Evolutionary conservation across 768 basidiomycete genomes (phyloP).

Genomic region (Lactarius hengduanensis): DNA sequence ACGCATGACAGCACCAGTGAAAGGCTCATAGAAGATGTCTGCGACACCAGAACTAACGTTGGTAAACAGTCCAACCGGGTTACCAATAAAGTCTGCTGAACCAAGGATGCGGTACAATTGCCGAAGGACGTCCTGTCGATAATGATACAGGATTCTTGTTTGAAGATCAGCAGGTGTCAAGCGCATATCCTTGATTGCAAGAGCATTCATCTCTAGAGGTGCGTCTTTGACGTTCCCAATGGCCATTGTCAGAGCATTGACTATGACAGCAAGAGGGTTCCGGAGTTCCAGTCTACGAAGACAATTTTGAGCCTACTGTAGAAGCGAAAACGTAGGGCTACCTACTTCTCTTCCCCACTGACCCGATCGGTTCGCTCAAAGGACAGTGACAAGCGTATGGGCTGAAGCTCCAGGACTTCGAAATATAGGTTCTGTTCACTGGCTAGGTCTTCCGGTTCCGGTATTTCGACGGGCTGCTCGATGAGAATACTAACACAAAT

Average conservation of each 20-base stretch:
- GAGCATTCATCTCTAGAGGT: constrained; percentile 88
- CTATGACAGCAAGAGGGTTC: constrained; percentile 88
- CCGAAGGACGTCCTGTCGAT: constrained; percentile 87
- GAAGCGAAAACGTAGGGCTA: background rate
- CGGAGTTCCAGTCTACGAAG: constrained; percentile 61
- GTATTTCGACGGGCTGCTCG: constrained; percentile 61
- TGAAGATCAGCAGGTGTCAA: constrained; percentile 81
- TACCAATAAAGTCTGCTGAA: constrained; percentile 96
- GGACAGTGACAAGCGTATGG: constrained; percentile 86
- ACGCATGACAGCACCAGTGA: constrained; percentile 94
- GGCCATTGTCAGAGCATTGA: constrained; percentile 96
- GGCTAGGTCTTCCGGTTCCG: constrained; percentile 65
- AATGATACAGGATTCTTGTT: constrained; percentile 84
- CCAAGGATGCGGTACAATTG: constrained; percentile 96
- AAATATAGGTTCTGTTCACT: constrained; percentile 87
- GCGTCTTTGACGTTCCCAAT: constrained; percentile 97
- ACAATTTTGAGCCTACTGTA: background rate
- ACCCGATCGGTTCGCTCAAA: constrained; percentile 97
- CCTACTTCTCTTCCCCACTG: constrained; percentile 91
- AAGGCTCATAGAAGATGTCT: constrained; percentile 98
- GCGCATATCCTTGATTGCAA: constrained; percentile 93
- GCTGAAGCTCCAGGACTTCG: constrained; percentile 92
- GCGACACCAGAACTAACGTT: constrained; percentile 97
- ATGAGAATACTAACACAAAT: constrained; percentile 60
- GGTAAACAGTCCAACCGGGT: constrained; percentile 95